Conservation (phyloP, 208 protist genomes). For the Acanthamoeba lenticulata region DNA sequence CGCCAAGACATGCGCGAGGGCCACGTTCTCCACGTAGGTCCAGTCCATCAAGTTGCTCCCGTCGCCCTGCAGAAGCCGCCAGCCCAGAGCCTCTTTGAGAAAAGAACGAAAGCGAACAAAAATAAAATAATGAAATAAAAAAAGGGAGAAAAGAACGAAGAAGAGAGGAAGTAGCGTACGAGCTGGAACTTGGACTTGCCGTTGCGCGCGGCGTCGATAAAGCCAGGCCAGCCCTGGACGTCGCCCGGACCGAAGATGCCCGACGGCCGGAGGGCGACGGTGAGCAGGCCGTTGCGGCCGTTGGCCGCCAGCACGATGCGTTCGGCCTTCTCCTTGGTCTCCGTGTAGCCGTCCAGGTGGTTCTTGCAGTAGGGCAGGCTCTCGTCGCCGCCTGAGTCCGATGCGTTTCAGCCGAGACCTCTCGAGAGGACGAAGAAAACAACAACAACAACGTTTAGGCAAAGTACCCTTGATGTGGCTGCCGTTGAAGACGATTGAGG, state of each 20-base stretch:
- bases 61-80: background rate
- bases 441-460: background rate
- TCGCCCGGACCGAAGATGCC: constrained; percentile 79
- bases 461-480: constrained; percentile 34
- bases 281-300: constrained; percentile 59
- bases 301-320: constrained; percentile 61
- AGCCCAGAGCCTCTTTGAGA: background rate
- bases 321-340: constrained; percentile 79
- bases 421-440: no score
- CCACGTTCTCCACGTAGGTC: constrained; percentile 81
- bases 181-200: constrained; percentile 80
- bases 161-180: background rate
- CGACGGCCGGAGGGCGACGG: constrained; percentile 65
- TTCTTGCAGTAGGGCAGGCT: constrained; percentile 69
- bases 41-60: constrained; percentile 78
- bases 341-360: constrained; percentile 76
- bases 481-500: constrained; percentile 55
- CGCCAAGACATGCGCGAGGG: constrained; percentile 74
- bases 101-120: no score
- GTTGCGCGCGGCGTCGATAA: constrained; percentile 71
- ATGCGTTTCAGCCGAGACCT: no score
- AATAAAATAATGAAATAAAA: background rate
- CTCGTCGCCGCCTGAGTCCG: constrained; percentile 76
- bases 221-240: constrained; percentile 75
- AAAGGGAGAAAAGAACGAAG: background rate